phyloP scores from a whole-genome alignment of 495 filamentous ascomycete species.

The Apiosordaria backusii region DNA sequence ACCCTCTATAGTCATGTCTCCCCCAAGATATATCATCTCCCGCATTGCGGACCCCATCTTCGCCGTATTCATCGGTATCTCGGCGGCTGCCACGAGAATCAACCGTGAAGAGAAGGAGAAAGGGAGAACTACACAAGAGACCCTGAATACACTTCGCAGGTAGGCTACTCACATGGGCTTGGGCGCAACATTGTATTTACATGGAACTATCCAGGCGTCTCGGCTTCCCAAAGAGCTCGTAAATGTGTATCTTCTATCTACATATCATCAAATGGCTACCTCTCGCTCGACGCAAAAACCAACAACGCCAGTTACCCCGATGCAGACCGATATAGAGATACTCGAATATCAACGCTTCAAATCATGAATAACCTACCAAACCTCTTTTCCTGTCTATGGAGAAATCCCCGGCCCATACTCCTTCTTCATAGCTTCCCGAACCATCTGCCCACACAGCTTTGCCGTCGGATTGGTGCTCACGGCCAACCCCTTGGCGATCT shows the following conservation, averaged over 20 bases:
- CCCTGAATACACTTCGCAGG: constrained; percentile 47
- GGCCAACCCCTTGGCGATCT: constrained; percentile 69
- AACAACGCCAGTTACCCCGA: not conserved
- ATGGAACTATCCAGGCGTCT: constrained; percentile 22
- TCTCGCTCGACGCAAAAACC: not conserved
- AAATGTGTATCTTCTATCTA: constrained; percentile 4
- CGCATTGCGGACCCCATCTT: constrained; percentile 83
- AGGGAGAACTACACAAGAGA: constrained; percentile 52
- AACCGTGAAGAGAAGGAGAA: constrained; percentile 79
- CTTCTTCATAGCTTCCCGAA: constrained; percentile 78
- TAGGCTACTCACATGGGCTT: constrained; percentile 26
- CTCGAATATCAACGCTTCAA: not conserved
- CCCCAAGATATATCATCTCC: constrained; percentile 54
- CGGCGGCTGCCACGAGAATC: constrained; percentile 64
- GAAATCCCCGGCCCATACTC: constrained; percentile 51
- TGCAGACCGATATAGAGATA: not conserved
- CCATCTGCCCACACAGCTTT: constrained; percentile 84
- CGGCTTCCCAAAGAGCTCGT: constrained; percentile 24
- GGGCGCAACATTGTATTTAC: not conserved
- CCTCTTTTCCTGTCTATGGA: not conserved
- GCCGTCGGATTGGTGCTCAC: constrained; percentile 83
- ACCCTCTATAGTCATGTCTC: constrained; percentile 44
- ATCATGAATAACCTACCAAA: not conserved
- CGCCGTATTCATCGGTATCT: constrained; percentile 70
- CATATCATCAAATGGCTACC: not conserved